phyloP scores from a whole-genome alignment of 371 early-diverging fungal genomes.

The Rhizopus delemar region DNA sequence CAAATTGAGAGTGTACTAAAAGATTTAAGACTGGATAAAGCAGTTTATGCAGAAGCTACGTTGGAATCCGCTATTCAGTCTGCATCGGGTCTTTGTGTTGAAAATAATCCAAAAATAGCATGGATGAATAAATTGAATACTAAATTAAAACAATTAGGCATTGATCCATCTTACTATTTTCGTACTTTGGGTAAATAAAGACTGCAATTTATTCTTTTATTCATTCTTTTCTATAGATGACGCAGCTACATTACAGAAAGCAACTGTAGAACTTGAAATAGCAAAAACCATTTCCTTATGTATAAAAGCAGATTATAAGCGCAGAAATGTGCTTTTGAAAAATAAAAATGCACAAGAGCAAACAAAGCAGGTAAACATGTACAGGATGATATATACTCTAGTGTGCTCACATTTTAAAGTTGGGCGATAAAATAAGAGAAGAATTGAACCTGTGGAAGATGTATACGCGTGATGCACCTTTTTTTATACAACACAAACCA shows the following conservation, averaged over 20 bases:
- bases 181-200: background rate
- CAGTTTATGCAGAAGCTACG: conserved; percentile 32
- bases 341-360: conserved; percentile 30
- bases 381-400: background rate
- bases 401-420: conserved; percentile 7
- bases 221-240: conserved; percentile 13
- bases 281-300: conserved; percentile 23
- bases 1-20: conserved; percentile 28
- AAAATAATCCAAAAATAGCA: background rate
- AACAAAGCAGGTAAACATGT: conserved; percentile 30
- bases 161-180: background rate
- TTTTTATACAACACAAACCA: conserved; percentile 31
- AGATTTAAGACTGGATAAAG: conserved; percentile 19
- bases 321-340: conserved; percentile 31
- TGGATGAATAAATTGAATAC: background rate
- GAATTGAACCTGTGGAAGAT: conserved; percentile 29
- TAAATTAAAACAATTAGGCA: background rate
- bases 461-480: conserved; percentile 28
- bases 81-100: conserved; percentile 19
- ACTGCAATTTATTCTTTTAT: background rate
- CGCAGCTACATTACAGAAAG: conserved; percentile 16
- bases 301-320: conserved; percentile 26
- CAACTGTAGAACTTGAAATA: conserved; percentile 22
- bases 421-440: conserved; percentile 35
- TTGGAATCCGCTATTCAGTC: conserved; percentile 35